Base-by-base conservation (phyloP, 441 rosid genomes). In the Adansonia madagascariensis region DNA sequence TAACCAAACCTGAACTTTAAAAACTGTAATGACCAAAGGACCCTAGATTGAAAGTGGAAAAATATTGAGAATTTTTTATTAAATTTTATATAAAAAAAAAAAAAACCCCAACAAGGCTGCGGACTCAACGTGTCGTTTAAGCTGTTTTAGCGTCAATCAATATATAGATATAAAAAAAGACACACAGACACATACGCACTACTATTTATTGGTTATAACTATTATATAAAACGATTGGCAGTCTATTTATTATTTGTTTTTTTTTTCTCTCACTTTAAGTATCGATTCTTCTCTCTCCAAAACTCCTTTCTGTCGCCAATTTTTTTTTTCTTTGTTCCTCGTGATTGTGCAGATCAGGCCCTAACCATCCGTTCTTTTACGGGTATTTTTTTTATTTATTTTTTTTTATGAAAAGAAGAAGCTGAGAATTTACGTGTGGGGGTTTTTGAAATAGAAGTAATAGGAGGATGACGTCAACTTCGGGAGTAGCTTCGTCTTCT, bases 401-500 rank as follows among this genome's bases (percentile, higher is more conserved):
- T n/a, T 56, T 31, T 24, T 59, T 46, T 18, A 22, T 56, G 73
- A 18, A 10, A 46, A 63, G 27, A 17, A 63, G 57, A 66, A 68
- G 69, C 70, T 35, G 62, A 14, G 66, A 64, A 57, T 75, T 80
- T 75, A 64, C 43, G 76, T 35, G 27, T 39, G 67, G 41, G 7
- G 31, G 15, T 24, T 62, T 75, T 57, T 74, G 65, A 62, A 73
- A 63, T 41, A 47, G 7, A 49, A 24, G 41, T 12, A 15, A 14
- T 2, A 39, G 18, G n/a, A 55, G 17, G 75, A 69, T 24, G 74
- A 57, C 79, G 79, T 69, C 79, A 44, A 68, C 71, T 31, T 27
- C 86, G 67, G 50, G 27, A 41, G 71, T 80, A 15, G 47, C 89
- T 75, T 66, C 78, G 53, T 62, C 85, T 55, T 56, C 84, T 50